phyloP scores from a whole-genome alignment of 129 eudicot species.

The Artemisia annua region DNA sequence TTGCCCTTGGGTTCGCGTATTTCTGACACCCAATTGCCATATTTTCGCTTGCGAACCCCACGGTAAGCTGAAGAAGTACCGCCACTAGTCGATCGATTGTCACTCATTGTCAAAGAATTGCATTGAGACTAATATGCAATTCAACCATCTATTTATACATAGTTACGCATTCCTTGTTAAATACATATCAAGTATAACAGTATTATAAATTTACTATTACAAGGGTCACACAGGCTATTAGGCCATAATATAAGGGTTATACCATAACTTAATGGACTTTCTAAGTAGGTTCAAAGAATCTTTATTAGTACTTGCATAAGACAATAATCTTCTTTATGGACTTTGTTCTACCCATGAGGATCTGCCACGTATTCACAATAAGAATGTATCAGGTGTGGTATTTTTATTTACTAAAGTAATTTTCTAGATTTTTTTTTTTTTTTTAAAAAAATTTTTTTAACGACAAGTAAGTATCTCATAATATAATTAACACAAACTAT shows the following conservation, averaged over 20 bases:
- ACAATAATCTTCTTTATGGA: constrained; percentile 27
- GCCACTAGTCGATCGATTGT: constrained; percentile 22
- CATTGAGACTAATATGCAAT: not conserved
- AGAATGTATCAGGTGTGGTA: not conserved
- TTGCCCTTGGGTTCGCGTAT: constrained; percentile 51
- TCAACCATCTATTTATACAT: constrained; percentile 26
- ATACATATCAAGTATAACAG: not conserved
- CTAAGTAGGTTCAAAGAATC: constrained; percentile 30
- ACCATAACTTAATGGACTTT: not conserved
- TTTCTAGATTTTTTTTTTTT: too few species aligned
- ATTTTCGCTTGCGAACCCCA: constrained; percentile 56
- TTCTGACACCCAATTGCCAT: constrained; percentile 69
- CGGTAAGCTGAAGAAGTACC: constrained; percentile 43
- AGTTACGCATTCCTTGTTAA: too few species aligned
- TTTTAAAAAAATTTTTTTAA: too few species aligned
- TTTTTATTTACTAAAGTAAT: too few species aligned
- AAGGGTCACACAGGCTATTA: not conserved
- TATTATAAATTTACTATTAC: not conserved
- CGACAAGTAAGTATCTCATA: too few species aligned
- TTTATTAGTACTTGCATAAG: constrained; percentile 21
- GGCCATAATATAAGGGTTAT: constrained; percentile 11
- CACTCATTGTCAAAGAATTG: constrained; percentile 15
- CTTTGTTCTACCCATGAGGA: constrained; percentile 13
- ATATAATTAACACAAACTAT: too few species aligned
- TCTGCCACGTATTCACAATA: constrained; percentile 22